A percentile compares a stretch with the other conserved stretches of the same genome.
phyloP scores from a whole-genome alignment of 805 yeast genomes.

The Lipomyces orientalis region DNA sequence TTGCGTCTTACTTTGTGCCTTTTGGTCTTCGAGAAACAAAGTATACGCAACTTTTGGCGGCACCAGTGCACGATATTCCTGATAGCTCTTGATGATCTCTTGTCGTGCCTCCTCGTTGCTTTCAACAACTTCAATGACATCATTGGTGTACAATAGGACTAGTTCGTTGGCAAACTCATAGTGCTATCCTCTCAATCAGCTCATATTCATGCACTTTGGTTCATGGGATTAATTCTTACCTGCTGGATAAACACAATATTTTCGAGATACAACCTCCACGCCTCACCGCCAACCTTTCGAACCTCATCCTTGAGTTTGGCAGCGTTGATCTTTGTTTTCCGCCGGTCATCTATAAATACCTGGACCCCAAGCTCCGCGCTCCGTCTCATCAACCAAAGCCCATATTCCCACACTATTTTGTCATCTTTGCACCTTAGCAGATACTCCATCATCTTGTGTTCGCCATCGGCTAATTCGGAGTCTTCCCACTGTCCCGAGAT shows the following conservation, averaged over 20 bases:
- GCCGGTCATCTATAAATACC: constrained; percentile 42
- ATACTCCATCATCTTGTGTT: constrained; percentile 40
- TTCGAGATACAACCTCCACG: constrained; percentile 48
- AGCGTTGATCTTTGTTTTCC: constrained; percentile 40
- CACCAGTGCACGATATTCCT: constrained; percentile 37
- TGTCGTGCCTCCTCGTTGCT: constrained; percentile 29
- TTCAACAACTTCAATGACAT: constrained; percentile 42
- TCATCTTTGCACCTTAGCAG: constrained; percentile 40
- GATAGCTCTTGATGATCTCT: constrained; percentile 39
- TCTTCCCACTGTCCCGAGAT: constrained; percentile 42
- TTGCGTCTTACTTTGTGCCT: constrained; percentile 21
- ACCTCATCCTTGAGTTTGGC: constrained; percentile 43
- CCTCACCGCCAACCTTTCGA: constrained; percentile 45
- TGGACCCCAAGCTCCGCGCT: constrained; percentile 44
- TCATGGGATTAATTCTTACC: neutral
- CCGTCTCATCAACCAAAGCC: constrained; percentile 45
- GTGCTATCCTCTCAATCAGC: constrained; percentile 34
- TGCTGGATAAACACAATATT: constrained; percentile 42
- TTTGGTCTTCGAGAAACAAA: constrained; percentile 36
- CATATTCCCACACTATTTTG: constrained; percentile 48
- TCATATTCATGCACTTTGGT: neutral
- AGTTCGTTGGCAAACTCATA: constrained; percentile 44
- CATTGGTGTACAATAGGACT: constrained; percentile 45
- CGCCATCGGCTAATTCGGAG: constrained; percentile 39
- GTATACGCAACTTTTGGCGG: constrained; percentile 47